Conservation (phyloP, 2,329 filamentous ascomycete species). For the Pseudofabraea citricarpa region DNA sequence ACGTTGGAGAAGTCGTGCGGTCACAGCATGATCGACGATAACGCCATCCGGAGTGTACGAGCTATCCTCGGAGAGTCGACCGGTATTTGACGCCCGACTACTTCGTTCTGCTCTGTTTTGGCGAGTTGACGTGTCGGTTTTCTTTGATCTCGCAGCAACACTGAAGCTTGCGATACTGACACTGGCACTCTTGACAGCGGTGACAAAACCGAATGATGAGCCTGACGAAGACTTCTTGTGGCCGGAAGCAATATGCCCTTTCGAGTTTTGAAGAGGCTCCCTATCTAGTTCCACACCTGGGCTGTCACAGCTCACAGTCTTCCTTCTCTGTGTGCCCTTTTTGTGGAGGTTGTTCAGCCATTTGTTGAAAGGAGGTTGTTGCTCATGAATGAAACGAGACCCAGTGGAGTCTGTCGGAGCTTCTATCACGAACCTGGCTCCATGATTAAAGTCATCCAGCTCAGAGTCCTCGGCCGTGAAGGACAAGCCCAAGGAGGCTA, state of each 20-base stretch:
- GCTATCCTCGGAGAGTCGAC: slow-evolving; percentile 63
- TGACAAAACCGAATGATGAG: slow-evolving; percentile 75
- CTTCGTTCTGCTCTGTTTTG: slow-evolving; percentile 58
- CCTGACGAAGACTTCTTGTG: slow-evolving; percentile 61
- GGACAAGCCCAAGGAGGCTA: slow-evolving; percentile 35
- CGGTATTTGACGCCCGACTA: slow-evolving; percentile 53
- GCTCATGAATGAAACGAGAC: no score
- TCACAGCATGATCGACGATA: slow-evolving; percentile 61
- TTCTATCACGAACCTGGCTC: no score
- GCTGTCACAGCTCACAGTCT: slow-evolving; percentile 29
- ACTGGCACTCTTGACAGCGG: slow-evolving; percentile 76
- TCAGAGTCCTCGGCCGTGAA: slow-evolving; percentile 28
- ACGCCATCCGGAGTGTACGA: slow-evolving; percentile 50
- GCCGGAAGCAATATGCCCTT: slow-evolving; percentile 29
- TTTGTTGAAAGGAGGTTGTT: slow-evolving; percentile 53
- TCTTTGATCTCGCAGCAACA: slow-evolving; percentile 56
- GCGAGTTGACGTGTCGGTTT: slow-evolving; percentile 44
- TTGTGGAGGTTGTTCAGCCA: slow-evolving; percentile 70
- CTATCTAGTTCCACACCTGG: slow-evolving; percentile 14
- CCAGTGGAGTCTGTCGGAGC: neutral
- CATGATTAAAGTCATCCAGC: neutral
- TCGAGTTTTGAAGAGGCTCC: slow-evolving; percentile 27
- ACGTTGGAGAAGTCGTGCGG: slow-evolving; percentile 67
- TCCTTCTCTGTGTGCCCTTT: slow-evolving; percentile 42
- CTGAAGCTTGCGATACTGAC: slow-evolving; percentile 72